Percentiles rank a stretch among this genome's conserved stretches.
Conservation (phyloP, 306 rosid genomes). For the Potentilla sterilis region DNA sequence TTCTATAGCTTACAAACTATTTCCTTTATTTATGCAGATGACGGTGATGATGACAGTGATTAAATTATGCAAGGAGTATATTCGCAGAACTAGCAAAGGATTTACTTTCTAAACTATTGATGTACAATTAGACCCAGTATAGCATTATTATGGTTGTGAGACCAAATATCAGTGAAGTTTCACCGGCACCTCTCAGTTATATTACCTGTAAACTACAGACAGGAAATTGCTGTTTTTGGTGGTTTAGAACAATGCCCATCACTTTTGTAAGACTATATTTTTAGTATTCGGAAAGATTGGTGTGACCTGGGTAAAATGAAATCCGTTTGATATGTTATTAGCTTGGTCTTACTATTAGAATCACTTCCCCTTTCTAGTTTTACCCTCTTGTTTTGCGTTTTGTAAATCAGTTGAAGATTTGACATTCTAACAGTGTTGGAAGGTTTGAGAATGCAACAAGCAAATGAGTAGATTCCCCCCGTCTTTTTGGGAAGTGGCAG, state of each 20-base stretch:
- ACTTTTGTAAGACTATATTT: neutral
- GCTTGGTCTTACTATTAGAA: neutral
- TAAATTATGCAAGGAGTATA: neutral
- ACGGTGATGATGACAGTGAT: conserved; percentile 14
- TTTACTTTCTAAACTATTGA: neutral
- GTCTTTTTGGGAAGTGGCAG: neutral
- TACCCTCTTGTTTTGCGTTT: neutral
- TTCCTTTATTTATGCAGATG: conserved; percentile 18
- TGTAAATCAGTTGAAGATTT: neutral
- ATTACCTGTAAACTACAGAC: neutral
- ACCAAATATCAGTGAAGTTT: conserved; percentile 1
- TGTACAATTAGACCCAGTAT: conserved; percentile 19
- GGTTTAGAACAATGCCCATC: neutral
- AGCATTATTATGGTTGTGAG: conserved; percentile 8
- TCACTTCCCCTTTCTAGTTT: neutral
- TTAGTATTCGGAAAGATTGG: neutral
- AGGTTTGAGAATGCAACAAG: neutral
- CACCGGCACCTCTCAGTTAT: neutral
- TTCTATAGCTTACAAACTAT: neutral
- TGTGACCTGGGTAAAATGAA: neutral
- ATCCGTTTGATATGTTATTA: neutral
- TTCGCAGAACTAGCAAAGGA: conserved; percentile 3
- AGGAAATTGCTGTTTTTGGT: conserved; percentile 9
- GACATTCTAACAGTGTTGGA: neutral
- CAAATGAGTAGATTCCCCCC: neutral